A percentile compares a stretch with the other conserved stretches of the same genome.
Conservation (phyloP, 805 yeast genomes). For the Ogataea pilisensis region DNA sequence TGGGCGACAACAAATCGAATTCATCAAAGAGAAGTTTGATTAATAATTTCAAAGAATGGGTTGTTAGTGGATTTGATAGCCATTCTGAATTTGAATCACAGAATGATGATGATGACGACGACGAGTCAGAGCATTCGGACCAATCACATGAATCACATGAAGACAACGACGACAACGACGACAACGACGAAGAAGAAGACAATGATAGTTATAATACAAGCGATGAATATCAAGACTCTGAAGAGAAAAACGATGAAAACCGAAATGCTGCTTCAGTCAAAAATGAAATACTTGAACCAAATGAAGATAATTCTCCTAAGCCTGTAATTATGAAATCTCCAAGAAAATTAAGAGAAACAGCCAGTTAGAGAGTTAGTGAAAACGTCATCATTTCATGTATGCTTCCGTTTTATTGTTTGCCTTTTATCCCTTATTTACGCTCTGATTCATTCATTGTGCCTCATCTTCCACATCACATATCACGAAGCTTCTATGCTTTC, state of each 20-base stretch:
- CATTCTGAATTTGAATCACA: constrained; percentile 24
- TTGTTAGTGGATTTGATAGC: constrained; percentile 23
- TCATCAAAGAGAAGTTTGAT: constrained; percentile 25
- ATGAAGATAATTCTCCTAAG: neutral
- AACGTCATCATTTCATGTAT: too few species aligned
- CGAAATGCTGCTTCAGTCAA: neutral
- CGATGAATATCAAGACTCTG: neutral
- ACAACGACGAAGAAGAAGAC: neutral
- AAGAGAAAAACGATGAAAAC: neutral
- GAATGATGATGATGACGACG: constrained; percentile 13
- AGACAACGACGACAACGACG: constrained; percentile 11
- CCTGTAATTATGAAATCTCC: neutral
- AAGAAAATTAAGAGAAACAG: neutral
- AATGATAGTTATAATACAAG: neutral
- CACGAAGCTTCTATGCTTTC: too few species aligned
- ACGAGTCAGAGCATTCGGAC: constrained; percentile 11
- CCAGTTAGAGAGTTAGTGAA: neutral
- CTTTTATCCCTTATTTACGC: too few species aligned
- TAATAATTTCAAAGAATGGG: constrained; percentile 34
- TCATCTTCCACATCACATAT: too few species aligned
- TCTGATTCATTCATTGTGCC: too few species aligned
- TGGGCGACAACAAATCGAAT: constrained; percentile 14
- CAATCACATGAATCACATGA: constrained; percentile 7
- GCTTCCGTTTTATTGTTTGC: too few species aligned
- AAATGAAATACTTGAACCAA: neutral